Conservation (phyloP, 768 basidiomycete species). For the Candolleomyces eurysporus region DNA sequence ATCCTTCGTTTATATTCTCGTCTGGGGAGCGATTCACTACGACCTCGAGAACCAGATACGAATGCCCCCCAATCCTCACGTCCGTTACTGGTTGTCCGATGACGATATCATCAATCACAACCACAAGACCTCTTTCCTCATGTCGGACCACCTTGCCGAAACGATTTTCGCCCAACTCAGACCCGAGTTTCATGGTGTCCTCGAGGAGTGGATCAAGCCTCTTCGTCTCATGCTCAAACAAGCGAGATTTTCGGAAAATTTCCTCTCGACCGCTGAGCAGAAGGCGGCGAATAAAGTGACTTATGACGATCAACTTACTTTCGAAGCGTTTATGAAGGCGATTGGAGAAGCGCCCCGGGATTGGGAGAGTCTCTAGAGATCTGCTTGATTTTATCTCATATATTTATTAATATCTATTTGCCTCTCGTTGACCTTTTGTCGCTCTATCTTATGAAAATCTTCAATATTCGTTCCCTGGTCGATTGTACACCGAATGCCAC, state of each 20-base stretch:
- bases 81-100: background rate
- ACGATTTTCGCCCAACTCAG: background rate
- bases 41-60: background rate
- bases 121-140: background rate
- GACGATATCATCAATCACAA: background rate
- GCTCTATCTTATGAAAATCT: too few relatives aligned
- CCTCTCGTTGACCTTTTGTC: too few relatives aligned
- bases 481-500: too few relatives aligned
- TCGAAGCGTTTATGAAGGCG: background rate
- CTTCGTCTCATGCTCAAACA: background rate
- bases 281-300: background rate
- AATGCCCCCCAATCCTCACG: background rate
- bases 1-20: constrained; percentile 22
- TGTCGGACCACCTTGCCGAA: background rate
- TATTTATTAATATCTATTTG: too few relatives aligned
- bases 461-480: too few relatives aligned
- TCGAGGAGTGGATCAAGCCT: background rate
- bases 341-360: background rate
- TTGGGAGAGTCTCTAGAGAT: background rate
- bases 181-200: background rate
- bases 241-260: too few relatives aligned
- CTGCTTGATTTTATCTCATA: too few relatives aligned
- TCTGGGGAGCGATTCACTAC: constrained; percentile 15
- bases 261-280: too few relatives aligned
- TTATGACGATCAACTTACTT: background rate